phyloP scores from a whole-genome alignment of 108 stramenopile genomes.

The Nitzschia sp. region DNA sequence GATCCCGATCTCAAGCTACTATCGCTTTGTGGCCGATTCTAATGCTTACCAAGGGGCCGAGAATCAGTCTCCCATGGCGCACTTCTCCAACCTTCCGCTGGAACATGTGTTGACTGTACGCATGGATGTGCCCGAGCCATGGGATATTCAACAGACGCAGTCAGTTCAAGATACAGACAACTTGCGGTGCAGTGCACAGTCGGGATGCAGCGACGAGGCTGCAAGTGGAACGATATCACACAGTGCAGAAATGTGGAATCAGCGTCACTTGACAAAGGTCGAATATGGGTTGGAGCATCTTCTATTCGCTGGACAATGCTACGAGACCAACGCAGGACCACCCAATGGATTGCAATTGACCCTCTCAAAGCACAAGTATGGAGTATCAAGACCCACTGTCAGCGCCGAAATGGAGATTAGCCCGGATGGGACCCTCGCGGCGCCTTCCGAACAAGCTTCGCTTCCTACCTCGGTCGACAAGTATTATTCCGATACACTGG shows the following conservation, averaged over 20 bases:
- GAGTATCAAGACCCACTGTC: not conserved
- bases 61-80: slow-evolving; percentile 58
- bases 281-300: slow-evolving; percentile 87
- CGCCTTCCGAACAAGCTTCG: not conserved
- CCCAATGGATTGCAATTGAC: slow-evolving; percentile 95
- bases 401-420: slow-evolving; percentile 31
- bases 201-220: slow-evolving; percentile 66
- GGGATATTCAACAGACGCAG: slow-evolving; percentile 90
- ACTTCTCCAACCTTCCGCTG: slow-evolving; percentile 84
- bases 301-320: slow-evolving; percentile 93
- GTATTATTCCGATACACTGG: slow-evolving; percentile 88
- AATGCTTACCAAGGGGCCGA: slow-evolving; percentile 30
- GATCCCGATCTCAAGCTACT: slow-evolving; percentile 90
- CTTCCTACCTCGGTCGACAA: not conserved
- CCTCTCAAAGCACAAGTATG: slow-evolving; percentile 47
- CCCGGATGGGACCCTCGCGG: slow-evolving; percentile 42
- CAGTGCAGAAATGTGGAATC: slow-evolving; percentile 10
- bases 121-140: slow-evolving; percentile 95
- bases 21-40: slow-evolving; percentile 91
- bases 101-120: slow-evolving; percentile 91
- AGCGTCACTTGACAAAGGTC: slow-evolving; percentile 59
- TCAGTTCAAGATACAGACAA: slow-evolving; percentile 96
- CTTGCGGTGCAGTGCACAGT: slow-evolving; percentile 80
- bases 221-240: slow-evolving; percentile 12
- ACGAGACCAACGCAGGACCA: slow-evolving; percentile 68